These are phyloP conservation scores for Cupressus sempervirens DNA, from an alignment of 75 land plant genomes.

Conservation along the genomic window DNA sequence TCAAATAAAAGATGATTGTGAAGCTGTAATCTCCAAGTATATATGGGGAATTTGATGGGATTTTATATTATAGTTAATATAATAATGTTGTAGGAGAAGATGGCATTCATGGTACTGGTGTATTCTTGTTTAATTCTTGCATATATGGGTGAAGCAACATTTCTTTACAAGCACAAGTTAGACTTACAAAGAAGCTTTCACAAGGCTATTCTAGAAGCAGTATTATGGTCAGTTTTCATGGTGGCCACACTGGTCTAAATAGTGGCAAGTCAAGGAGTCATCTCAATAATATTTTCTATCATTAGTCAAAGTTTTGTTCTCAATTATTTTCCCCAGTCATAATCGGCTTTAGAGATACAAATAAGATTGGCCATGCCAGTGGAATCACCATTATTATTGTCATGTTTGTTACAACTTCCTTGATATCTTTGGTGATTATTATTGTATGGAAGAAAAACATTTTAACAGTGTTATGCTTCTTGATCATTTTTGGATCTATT, in stretches of 20 bases:
- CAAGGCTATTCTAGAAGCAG: conserved; percentile 25
- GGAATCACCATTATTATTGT: conserved; percentile 62
- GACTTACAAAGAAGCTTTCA: conserved; percentile 45
- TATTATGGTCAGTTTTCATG: conserved; percentile 83
- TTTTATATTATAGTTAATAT: too few relatives aligned
- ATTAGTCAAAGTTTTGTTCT: conserved; percentile 73
- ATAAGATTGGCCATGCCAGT: conserved; percentile 71
- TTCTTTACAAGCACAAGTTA: conserved; percentile 50
- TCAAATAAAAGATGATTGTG: too few relatives aligned
- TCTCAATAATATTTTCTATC: conserved; percentile 79
- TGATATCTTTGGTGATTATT: conserved; percentile 60
- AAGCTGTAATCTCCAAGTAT: too few relatives aligned
- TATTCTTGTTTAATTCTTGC: conserved; percentile 73
- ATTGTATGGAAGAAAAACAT: conserved; percentile 47
- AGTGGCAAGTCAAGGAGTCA: conserved; percentile 78
- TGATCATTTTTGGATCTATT: conserved; percentile 55
- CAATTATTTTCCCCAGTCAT: conserved; percentile 76
- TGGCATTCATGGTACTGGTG: conserved; percentile 72
- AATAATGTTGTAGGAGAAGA: too few relatives aligned
- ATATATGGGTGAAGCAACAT: conserved; percentile 89
- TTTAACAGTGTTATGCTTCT: conserved; percentile 25
- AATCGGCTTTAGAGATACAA: conserved; percentile 68
- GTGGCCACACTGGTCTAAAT: conserved; percentile 65
- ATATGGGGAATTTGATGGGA: too few relatives aligned
- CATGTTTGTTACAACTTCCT: conserved; percentile 70